Base-by-base conservation (phyloP, 441 rosid species). In the Bruguiera hainesii region DNA sequence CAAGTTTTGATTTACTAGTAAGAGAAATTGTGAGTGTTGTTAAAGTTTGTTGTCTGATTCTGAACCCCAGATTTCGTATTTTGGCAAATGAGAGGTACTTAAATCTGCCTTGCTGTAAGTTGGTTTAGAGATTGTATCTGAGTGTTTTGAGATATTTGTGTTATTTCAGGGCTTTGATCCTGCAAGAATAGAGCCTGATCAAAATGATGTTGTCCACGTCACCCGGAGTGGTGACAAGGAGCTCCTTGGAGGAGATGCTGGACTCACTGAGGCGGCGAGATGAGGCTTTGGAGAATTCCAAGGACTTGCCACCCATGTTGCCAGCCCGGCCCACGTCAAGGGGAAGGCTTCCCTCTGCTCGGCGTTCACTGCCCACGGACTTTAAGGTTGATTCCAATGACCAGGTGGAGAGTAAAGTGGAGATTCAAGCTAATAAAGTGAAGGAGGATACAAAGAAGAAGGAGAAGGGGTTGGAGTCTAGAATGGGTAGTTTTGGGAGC, bases 211-310 rank as follows among this genome's bases (percentile, higher is more conserved):
- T 89, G 62, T 84, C 94, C 7, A 74, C 85, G 29, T 85, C 91
- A 35, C 88, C 89, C 0, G 33, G 80, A 3, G 49, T 74, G 6
- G 67, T 79, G 80, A 75, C 78, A 61, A 89, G 86, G 61, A 96
- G 99, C 80, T 96, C 99, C 10, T 72, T 96, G 35, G 99, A 96
- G 83, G 99, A 82, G 82, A 96, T 96, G 99, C 78, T 96, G 48
- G 96, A 90, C 31, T 84, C 93, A 21, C 84, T 96, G 48, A 81
- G 93, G 66, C 78, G 77, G 78, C 83, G 74, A 20, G 99, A 92
- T 60, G 96, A 90, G 65, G 76, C 74, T 3, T 68, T 67, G 66
- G 97, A 89, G 73, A 88, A 74, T 65, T 84, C 91, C 21, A 87
- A 75, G 77, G 98, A 95, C 74, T 72, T 84, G 74, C 99, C 98